Base-by-base conservation (phyloP, 2,329 filamentous ascomycete genomes). In the Trichoderma brevicompactum region DNA sequence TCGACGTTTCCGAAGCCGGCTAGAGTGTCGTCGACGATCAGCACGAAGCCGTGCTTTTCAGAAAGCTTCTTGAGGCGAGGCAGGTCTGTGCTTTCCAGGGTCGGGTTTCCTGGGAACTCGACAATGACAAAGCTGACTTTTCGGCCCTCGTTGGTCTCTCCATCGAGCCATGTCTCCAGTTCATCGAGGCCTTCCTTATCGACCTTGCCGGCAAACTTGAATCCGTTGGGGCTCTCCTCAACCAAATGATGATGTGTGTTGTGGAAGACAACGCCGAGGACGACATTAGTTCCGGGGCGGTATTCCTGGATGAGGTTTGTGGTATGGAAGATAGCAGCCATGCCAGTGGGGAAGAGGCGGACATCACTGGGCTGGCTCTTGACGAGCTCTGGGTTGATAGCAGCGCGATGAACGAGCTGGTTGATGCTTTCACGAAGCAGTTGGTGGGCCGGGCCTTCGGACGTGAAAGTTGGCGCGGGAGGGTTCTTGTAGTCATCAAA, bases 321-420 rank as follows among this genome's bases (percentile, higher is more conserved):
- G 1, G 78, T 67, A 28, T 78, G 73, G 63, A 79, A 83, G 10
- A 87, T 80, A 32, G 80, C 78, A 0, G 80, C 80, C 84, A 87
- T 87, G 32, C 85, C 85, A 0, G 82, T 82, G 5, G 80, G 79
- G 69, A 82, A 86, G 19, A 87, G 74, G 56, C 79, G 85, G 1
- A 87, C 79, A 66, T 87, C 83, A 3, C 52, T 54, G 1, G 72
- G 41, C 3, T 64, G 61, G 55, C 73, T 69, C 34, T 67, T 70
- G n/a, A 73, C 69, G 12, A 72, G 69, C 10, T 68, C 52, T n/a
- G 70, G 65, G 6, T 76, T 70, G 28, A 75, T 71, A 1, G 80
- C 73, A 0, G 79, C 81, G 5, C 80, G 77, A 62, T 78, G 77
- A 13, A 83, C 69, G 12, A 84, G 72, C 2, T 74, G 72, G 1